These are phyloP conservation scores for Podospora pseudocomata DNA, from an alignment of 495 filamentous ascomycete species.

Conservation along the genomic window DNA sequence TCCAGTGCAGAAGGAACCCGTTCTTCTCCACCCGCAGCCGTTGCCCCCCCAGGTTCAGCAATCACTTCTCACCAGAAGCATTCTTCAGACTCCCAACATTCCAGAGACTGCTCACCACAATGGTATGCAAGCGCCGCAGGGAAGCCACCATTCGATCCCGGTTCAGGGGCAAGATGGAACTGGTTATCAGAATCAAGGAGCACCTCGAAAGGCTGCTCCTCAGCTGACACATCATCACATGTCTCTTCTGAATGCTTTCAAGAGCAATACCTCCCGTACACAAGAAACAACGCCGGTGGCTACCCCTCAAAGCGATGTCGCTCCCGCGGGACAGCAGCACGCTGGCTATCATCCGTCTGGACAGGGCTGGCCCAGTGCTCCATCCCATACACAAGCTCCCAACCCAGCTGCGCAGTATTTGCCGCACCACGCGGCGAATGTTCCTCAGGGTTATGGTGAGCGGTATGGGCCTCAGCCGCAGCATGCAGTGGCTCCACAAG, in stretches of 20 bases:
- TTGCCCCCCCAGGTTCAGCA: constrained; percentile 51
- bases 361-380: constrained; percentile 14
- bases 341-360: constrained; percentile 23
- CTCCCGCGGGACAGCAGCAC: constrained; percentile 13
- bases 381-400: constrained; percentile 9
- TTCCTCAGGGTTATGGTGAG: constrained; percentile 9
- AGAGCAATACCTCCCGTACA: constrained; percentile 30
- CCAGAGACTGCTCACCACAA: constrained; percentile 33
- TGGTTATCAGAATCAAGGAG: constrained; percentile 52
- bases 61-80: constrained; percentile 36
- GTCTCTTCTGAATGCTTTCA: constrained; percentile 63
- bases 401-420: constrained; percentile 26
- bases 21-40: constrained; percentile 52
- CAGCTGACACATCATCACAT: constrained; percentile 63
- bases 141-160: constrained; percentile 15
- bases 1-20: constrained; percentile 36
- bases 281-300: constrained; percentile 16
- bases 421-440: constrained; percentile 18
- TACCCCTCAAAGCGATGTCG: constrained; percentile 14
- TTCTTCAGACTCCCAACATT: constrained; percentile 29
- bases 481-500: not conserved
- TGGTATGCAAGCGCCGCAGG: constrained; percentile 44
- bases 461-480: not conserved
- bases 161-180: constrained; percentile 36
- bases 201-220: constrained; percentile 38